Conservation (phyloP, 2,329 filamentous ascomycete species). For the Microcyclospora tardicrescens region DNA sequence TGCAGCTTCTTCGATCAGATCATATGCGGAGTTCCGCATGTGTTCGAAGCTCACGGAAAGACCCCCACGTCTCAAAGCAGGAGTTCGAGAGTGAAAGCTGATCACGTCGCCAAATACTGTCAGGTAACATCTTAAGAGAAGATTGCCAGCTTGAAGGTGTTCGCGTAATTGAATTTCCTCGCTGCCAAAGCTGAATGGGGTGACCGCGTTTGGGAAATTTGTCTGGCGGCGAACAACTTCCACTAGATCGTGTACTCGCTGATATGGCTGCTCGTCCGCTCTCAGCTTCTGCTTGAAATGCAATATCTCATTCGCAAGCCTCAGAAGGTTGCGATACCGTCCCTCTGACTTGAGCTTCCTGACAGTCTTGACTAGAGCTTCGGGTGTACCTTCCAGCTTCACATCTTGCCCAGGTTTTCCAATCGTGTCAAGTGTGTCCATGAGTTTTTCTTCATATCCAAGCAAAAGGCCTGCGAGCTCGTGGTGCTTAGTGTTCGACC, state of each 20-base stretch:
- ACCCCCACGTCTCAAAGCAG: constrained; percentile 1
- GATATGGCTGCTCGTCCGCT: constrained; percentile 38
- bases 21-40: constrained; percentile 28
- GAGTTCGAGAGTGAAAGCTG: constrained; percentile 8
- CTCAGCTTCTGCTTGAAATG: constrained; percentile 20
- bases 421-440: background rate
- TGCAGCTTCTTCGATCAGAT: constrained; percentile 29
- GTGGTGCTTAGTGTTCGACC: constrained; percentile 26
- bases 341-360: background rate
- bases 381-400: background rate
- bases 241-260: constrained; percentile 35
- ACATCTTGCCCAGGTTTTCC: background rate
- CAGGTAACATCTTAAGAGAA: constrained; percentile 39
- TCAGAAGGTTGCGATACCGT: constrained; percentile 3
- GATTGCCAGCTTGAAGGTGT: constrained; percentile 29
- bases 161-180: constrained; percentile 19
- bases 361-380: constrained; percentile 1
- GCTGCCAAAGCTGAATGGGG: constrained; percentile 20
- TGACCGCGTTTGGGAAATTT: background rate
- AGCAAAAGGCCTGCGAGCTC: background rate
- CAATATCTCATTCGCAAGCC: constrained; percentile 12
- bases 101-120: constrained; percentile 35
- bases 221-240: constrained; percentile 26
- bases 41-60: constrained; percentile 20
- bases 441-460: background rate